Evolutionary conservation across 352 stramenopile species (phyloP).

Genomic region (Globisporangium parvum): DNA sequence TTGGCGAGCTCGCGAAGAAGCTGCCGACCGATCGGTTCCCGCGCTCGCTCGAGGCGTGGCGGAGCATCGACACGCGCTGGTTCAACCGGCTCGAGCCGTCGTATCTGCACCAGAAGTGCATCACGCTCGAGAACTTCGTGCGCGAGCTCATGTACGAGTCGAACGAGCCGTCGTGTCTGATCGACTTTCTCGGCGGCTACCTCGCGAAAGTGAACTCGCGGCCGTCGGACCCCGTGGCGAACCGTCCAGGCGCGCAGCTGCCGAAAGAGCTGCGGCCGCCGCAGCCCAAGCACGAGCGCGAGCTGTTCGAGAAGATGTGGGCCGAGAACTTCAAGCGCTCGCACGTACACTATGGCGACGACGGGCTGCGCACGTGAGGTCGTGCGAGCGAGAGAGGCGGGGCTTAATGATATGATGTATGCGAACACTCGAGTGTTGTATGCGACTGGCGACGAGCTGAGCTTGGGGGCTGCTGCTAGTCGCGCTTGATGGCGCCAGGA

Average conservation of each 20-base stretch:
- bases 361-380: background rate
- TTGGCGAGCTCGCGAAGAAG: constrained; percentile 80
- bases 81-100: constrained; percentile 85
- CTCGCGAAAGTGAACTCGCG: constrained; percentile 74
- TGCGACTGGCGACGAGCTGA: background rate
- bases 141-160: constrained; percentile 88
- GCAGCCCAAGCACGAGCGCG: constrained; percentile 91
- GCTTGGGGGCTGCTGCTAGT: constrained; percentile 3
- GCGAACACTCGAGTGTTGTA: background rate
- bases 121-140: constrained; percentile 85
- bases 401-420: constrained; percentile 12
- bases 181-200: constrained; percentile 80
- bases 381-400: background rate
- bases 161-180: constrained; percentile 57
- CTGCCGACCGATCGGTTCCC: constrained; percentile 50
- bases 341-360: constrained; percentile 55
- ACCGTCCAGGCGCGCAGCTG: constrained; percentile 65
- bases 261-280: constrained; percentile 87
- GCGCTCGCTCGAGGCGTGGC: constrained; percentile 65
- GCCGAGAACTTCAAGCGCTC: constrained; percentile 95
- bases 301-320: constrained; percentile 97
- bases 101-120: constrained; percentile 85
- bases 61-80: constrained; percentile 76
- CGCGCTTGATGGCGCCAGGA: constrained; percentile 2
- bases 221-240: constrained; percentile 52